These are phyloP conservation scores for Beauveria scarabaeidicola DNA, from an alignment of 2,329 filamentous ascomycete genomes.

Conservation along the genomic window DNA sequence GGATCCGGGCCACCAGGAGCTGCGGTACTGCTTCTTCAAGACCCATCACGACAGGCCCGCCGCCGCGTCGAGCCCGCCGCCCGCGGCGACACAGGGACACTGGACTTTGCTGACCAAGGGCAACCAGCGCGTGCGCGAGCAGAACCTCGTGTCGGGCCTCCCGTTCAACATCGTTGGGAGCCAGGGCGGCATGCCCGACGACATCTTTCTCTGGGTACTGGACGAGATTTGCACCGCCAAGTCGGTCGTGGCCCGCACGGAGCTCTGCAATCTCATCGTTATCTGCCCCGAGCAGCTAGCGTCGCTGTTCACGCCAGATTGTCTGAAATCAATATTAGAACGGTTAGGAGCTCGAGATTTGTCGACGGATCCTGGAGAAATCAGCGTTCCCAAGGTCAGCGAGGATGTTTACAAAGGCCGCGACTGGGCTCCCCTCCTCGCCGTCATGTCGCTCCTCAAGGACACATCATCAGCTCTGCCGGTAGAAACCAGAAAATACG, in stretches of 20 bases:
- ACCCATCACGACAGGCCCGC: constrained; percentile 15
- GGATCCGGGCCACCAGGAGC: constrained; percentile 27
- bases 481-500: constrained; percentile 27
- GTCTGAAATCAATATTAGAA: constrained; percentile 46
- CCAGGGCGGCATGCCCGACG: constrained; percentile 43
- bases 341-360: constrained; percentile 48
- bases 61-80: constrained; percentile 20
- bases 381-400: constrained; percentile 16
- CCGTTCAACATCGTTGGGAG: constrained; percentile 40
- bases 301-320: constrained; percentile 35
- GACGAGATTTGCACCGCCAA: constrained; percentile 49
- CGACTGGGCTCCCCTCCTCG: constrained; percentile 37
- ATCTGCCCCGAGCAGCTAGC: constrained; percentile 34
- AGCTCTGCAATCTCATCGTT: constrained; percentile 51
- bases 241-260: constrained; percentile 45
- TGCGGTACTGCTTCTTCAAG: constrained; percentile 44
- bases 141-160: constrained; percentile 54
- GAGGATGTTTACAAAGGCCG: constrained; percentile 26
- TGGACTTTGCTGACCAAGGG: constrained; percentile 44
- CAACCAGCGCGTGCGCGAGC: constrained; percentile 36
- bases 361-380: constrained; percentile 24
- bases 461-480: constrained; percentile 29
- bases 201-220: constrained; percentile 59
- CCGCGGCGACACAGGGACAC: constrained; percentile 26
- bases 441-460: constrained; percentile 35